A percentile compares a stretch with the other conserved stretches of the same genome.
Conservation (phyloP, 163 green algal species). For the Chlorella variabilis region DNA sequence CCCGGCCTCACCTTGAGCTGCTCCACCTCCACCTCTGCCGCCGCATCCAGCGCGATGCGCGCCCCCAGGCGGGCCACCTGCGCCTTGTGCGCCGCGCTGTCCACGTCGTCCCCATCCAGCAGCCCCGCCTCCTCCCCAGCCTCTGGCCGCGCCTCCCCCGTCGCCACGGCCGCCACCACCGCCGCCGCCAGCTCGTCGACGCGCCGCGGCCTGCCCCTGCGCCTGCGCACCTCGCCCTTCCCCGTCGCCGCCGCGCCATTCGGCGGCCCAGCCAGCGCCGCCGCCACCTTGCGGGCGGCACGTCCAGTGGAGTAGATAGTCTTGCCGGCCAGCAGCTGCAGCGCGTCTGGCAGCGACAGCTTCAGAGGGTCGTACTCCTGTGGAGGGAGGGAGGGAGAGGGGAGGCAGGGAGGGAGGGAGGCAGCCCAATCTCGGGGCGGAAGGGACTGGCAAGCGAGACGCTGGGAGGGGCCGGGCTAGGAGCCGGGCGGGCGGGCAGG, state of each 20-base stretch:
- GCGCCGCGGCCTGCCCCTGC: too few relatives aligned
- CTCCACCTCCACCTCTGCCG: constrained; percentile 10
- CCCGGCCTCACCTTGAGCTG: not conserved
- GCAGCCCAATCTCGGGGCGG: too few relatives aligned
- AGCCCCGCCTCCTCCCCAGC: not conserved
- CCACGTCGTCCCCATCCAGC: not conserved
- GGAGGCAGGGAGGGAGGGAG: not conserved
- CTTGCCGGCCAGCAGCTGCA: constrained; percentile 31
- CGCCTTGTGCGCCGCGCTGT: not conserved
- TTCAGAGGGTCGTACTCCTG: constrained; percentile 30
- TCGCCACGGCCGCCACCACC: not conserved
- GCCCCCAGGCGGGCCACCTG: not conserved
- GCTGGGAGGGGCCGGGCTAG: not conserved
- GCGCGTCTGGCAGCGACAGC: constrained; percentile 32
- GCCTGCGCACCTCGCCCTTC: too few relatives aligned
- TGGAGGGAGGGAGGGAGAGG: not conserved
- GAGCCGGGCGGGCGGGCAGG: not conserved
- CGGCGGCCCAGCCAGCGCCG: too few relatives aligned
- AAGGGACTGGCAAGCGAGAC: not conserved
- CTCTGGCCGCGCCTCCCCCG: not conserved
- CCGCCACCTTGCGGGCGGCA: not conserved
- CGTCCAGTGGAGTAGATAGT: not conserved
- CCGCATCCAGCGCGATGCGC: constrained; percentile 19
- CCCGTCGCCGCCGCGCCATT: too few relatives aligned
- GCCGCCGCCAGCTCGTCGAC: not conserved